phyloP scores from a whole-genome alignment of 2,329 filamentous ascomycete species.

The Helotiales sp. region DNA sequence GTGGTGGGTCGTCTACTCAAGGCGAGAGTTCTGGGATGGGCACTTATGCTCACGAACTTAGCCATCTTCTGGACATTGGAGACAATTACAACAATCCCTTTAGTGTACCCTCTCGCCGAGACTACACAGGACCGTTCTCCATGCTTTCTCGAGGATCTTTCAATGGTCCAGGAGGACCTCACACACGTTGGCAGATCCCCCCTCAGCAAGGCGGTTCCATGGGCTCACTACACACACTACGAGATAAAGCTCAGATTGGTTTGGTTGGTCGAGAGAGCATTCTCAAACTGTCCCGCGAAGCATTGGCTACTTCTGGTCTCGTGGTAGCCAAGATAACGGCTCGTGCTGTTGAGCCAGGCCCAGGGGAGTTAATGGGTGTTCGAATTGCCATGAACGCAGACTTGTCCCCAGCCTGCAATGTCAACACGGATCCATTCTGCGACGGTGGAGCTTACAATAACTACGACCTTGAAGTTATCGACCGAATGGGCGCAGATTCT shows the following conservation, averaged over 20 bases:
- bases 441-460: slow-evolving; percentile 25
- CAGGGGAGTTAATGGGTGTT: slow-evolving; percentile 21
- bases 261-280: slow-evolving; percentile 19
- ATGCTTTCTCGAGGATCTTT: slow-evolving; percentile 29
- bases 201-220: slow-evolving; percentile 23
- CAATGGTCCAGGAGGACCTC: slow-evolving; percentile 29
- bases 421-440: slow-evolving; percentile 21
- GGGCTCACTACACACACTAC: slow-evolving; percentile 25
- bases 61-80: slow-evolving; percentile 26
- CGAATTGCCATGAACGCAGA: slow-evolving; percentile 17
- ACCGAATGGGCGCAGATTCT: slow-evolving; percentile 26
- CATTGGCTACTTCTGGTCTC: slow-evolving; percentile 19
- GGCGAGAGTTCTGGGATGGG: slow-evolving; percentile 25
- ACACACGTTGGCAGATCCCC: slow-evolving; percentile 30
- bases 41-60: slow-evolving; percentile 27
- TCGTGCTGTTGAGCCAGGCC: slow-evolving; percentile 18
- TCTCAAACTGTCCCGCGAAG: slow-evolving; percentile 21
- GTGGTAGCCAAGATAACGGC: slow-evolving; percentile 19
- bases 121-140: slow-evolving; percentile 24
- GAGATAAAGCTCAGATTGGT: slow-evolving; percentile 27
- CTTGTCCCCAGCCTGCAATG: slow-evolving; percentile 15
- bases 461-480: slow-evolving; percentile 25
- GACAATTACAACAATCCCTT: slow-evolving; percentile 30
- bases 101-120: slow-evolving; percentile 16
- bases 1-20: slow-evolving; percentile 11